phyloP scores from a whole-genome alignment of 1,139 yeast species.

The Komagataea norvegica region DNA sequence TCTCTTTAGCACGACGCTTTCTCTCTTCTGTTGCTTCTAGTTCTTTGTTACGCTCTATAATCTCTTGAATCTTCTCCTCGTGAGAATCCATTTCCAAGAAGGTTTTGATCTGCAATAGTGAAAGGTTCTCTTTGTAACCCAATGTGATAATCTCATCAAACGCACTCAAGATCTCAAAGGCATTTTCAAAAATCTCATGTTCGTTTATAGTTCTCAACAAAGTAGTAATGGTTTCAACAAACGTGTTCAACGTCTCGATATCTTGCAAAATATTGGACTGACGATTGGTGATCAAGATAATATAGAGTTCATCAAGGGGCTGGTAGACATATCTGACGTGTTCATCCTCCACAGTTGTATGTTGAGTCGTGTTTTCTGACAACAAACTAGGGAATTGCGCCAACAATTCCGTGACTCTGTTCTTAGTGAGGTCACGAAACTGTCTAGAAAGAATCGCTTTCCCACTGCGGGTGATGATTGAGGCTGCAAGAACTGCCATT shows the following conservation, averaged over 20 bases:
- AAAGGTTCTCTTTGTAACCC: constrained; percentile 88
- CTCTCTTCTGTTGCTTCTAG: constrained; percentile 96
- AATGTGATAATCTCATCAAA: constrained; percentile 89
- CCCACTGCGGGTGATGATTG: constrained; percentile 93
- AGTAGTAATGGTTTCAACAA: constrained; percentile 76
- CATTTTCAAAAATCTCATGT: constrained; percentile 73
- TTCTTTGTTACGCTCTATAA: constrained; percentile 94
- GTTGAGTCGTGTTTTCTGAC: constrained; percentile 69
- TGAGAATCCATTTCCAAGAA: constrained; percentile 97
- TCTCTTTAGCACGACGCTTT: constrained; percentile 91
- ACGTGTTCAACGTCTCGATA: constrained; percentile 83
- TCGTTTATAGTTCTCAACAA: constrained; percentile 74
- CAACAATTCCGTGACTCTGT: constrained; percentile 79
- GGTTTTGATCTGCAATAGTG: constrained; percentile 77
- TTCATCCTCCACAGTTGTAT: constrained; percentile 93
- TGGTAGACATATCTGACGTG: constrained; percentile 91
- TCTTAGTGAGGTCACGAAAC: constrained; percentile 80
- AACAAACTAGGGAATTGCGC: constrained; percentile 84
- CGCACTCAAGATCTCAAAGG: constrained; percentile 86
- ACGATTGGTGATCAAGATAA: constrained; percentile 85
- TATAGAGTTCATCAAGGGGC: constrained; percentile 91
- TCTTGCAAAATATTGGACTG: constrained; percentile 93
- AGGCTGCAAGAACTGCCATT: constrained; percentile 84
- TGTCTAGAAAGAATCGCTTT: constrained; percentile 91
- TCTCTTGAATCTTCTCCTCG: constrained; percentile 97